Evolutionary conservation across 805 yeast genomes (phyloP), one percentile per base, ranked within the genome.

Genomic region (Saturnispora sekii): DNA sequence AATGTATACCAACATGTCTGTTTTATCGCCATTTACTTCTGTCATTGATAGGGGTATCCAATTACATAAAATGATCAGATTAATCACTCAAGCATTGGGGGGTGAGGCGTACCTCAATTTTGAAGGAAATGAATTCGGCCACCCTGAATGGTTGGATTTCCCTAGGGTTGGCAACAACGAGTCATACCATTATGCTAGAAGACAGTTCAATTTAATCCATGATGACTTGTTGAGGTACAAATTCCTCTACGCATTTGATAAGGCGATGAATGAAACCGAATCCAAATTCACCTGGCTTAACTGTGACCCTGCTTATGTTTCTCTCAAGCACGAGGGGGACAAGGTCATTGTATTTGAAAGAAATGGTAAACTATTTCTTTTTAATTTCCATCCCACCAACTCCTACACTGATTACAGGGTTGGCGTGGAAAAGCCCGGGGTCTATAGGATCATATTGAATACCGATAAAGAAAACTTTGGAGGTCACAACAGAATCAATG

Each of bases 61-160:
- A 15, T 70, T 90, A 50, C 98, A 90, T 66, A 90, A 90, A 62
- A 64, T 93, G 77, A 93, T 90, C 50, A 74, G 98, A 52, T 70
- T 93, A 45, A 55, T 89, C 17, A 90, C 97, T 1, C 89, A 86
- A 55, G 69, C 89, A 1, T 69, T 90, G n/a, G 97, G 97, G 39
- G 98, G 98, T 46, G 97, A 90, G 64, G 96, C 95, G 0, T 90
- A 90, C 59, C 74, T 90, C 59, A 90, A 89, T 61, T 90, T 90
- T 61, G 97, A 90, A 69, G 97, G 98, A 47, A 90, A 90, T 58
- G 98, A 90, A 65, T 90, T 93, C 67, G 98, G 98, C 14, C 98
- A 90, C 58, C 98, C 97, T 3, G 98, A 90, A 62, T 90, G 98
- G 98, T 74, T 93, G 43, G 98, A 90, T 64, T 93, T 90, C 72